A percentile compares a stretch with the other conserved stretches of the same genome.
phyloP scores from a whole-genome alignment of 2,329 filamentous ascomycete genomes.

The Diaporthe batatas region DNA sequence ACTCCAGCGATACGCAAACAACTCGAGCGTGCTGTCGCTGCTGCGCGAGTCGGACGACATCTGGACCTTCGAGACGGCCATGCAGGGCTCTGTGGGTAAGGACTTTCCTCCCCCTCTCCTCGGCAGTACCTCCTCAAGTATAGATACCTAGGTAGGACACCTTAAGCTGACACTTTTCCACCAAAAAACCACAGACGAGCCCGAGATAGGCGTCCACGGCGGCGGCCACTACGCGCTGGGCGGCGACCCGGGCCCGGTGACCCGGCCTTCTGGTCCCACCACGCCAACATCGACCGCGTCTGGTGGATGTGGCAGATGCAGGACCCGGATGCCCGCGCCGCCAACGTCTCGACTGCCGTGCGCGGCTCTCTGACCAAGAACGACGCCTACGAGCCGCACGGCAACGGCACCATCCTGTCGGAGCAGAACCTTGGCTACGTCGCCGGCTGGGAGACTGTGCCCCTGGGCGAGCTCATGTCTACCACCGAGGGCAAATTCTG shows the following conservation, averaged over 20 bases:
- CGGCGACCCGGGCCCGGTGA: conserved; percentile 46
- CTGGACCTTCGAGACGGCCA: conserved; percentile 47
- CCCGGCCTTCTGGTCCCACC: conserved; percentile 39
- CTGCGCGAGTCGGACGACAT: conserved; percentile 48
- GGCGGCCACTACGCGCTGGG: conserved; percentile 47
- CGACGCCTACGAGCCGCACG: conserved; percentile 18
- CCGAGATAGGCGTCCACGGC: conserved; percentile 47
- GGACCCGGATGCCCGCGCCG: conserved; percentile 49
- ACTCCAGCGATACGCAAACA: conserved; percentile 48
- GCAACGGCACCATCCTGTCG: conserved; percentile 11
- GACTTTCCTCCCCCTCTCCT: neutral
- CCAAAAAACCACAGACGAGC: neutral
- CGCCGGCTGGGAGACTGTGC: conserved; percentile 2
- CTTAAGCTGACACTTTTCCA: conserved; percentile 32
- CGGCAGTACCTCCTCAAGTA: neutral
- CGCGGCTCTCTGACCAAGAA: conserved; percentile 7
- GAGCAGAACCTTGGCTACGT: conserved; percentile 21
- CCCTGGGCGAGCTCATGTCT: conserved; percentile 34
- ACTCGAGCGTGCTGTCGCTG: conserved; percentile 45
- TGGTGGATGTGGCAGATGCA: conserved; percentile 44
- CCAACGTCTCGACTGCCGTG: conserved; percentile 30
- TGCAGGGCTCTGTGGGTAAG: conserved; percentile 46
- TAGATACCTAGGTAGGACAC: neutral
- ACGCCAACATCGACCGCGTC: conserved; percentile 38
- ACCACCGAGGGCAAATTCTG: conserved; percentile 39